Percentiles rank a stretch among this genome's conserved stretches.
These are phyloP conservation scores for Stylosanthes scabra DNA, from an alignment of 331 rosid genomes.

Conservation along the genomic window DNA sequence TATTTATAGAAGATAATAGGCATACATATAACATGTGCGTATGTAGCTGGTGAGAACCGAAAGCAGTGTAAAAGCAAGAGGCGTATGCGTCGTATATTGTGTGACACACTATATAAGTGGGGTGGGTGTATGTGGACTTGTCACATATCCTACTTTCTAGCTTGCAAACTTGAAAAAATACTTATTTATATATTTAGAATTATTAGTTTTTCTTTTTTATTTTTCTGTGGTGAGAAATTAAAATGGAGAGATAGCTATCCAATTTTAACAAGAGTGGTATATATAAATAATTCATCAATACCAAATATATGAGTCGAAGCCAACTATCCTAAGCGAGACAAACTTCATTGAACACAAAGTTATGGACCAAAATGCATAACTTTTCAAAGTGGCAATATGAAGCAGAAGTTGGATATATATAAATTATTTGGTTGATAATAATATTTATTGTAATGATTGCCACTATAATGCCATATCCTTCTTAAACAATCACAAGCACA, in stretches of 20 bases:
- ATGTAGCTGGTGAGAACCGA: not conserved
- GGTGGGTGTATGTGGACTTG: not conserved
- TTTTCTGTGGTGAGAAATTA: no score
- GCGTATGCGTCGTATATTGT: constrained; percentile 12
- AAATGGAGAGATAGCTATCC: not conserved
- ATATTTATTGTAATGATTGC: constrained; percentile 27
- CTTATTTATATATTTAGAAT: no score
- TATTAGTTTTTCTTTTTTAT: no score
- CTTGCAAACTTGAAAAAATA: not conserved
- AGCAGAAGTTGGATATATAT: constrained; percentile 21
- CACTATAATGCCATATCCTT: constrained; percentile 33
- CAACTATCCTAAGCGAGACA: not conserved
- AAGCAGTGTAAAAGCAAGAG: constrained; percentile 36
- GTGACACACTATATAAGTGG: constrained; percentile 41
- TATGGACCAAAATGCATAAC: not conserved
- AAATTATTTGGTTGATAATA: not conserved
- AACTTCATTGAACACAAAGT: not conserved
- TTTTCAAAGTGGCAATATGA: constrained; percentile 19
- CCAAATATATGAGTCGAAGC: not conserved
- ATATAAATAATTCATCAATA: not conserved
- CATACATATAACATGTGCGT: not conserved
- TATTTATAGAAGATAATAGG: constrained; percentile 37
- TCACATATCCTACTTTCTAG: constrained; percentile 12
- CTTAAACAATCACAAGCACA: constrained; percentile 25
- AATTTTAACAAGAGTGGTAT: not conserved